Percentiles rank a stretch among this genome's conserved stretches.
These are phyloP conservation scores for Claviceps spartinae DNA, from an alignment of 2,329 filamentous ascomycete genomes.

Conservation along the genomic window DNA sequence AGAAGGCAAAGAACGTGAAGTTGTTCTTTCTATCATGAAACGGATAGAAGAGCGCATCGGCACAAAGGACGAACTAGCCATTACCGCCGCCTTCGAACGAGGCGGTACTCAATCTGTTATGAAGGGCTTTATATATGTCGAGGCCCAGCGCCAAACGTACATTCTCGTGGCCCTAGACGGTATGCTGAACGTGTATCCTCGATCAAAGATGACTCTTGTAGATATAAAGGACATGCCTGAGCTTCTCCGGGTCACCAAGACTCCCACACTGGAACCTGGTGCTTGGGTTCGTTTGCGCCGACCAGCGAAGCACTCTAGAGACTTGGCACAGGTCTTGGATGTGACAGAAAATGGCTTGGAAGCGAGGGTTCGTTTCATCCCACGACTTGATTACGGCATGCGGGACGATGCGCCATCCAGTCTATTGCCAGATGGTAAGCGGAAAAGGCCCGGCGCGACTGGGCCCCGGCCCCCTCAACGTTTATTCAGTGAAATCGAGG, in stretches of 20 bases:
- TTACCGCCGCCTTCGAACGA: constrained; percentile 86
- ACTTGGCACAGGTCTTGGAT: constrained; percentile 83
- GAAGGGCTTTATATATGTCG: constrained; percentile 91
- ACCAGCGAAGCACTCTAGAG: constrained; percentile 67
- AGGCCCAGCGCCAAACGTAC: constrained; percentile 77
- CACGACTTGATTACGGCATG: constrained; percentile 80
- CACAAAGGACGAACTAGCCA: constrained; percentile 67
- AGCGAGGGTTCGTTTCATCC: constrained; percentile 75
- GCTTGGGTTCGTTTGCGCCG: constrained; percentile 84
- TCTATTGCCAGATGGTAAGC: constrained; percentile 49
- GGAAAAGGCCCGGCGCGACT: constrained; percentile 55
- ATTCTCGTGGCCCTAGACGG: constrained; percentile 72
- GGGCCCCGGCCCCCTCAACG: constrained; percentile 70
- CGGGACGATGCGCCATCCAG: constrained; percentile 54
- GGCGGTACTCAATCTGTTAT: constrained; percentile 65
- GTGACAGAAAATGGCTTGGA: constrained; percentile 88
- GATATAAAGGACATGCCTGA: constrained; percentile 97
- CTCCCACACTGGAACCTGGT: constrained; percentile 68
- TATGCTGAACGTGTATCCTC: constrained; percentile 79
- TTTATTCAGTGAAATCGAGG: constrained; percentile 85
- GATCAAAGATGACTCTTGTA: constrained; percentile 74
- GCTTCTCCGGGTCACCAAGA: constrained; percentile 80
- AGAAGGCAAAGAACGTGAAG: constrained; percentile 88
- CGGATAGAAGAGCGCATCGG: constrained; percentile 68
- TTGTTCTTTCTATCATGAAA: constrained; percentile 78